A percentile compares a stretch with the other conserved stretches of the same genome.
Conservation (phyloP, 2,329 filamentous ascomycete species). For the Knufia petricola region DNA sequence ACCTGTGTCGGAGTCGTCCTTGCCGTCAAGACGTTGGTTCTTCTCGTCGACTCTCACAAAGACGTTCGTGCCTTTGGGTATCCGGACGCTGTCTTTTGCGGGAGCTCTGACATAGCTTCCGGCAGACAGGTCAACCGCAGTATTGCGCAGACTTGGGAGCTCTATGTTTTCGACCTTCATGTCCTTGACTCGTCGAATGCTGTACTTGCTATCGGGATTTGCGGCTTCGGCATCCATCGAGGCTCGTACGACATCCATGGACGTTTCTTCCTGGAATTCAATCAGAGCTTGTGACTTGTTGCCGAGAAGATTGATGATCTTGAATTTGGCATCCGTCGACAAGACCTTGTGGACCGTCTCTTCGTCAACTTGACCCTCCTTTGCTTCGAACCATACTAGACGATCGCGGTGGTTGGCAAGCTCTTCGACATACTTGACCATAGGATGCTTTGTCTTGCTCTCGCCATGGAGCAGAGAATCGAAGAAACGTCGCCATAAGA, state of each 20-base stretch:
- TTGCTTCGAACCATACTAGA: slow-evolving; percentile 3
- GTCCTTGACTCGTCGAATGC: slow-evolving; percentile 11
- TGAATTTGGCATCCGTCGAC: slow-evolving; percentile 15
- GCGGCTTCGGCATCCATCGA: background rate
- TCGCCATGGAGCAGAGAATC: background rate
- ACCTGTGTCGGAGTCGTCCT: slow-evolving; percentile 41
- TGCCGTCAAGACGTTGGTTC: slow-evolving; percentile 55
- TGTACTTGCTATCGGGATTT: background rate
- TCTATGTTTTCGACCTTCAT: slow-evolving; percentile 26
- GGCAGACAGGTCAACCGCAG: slow-evolving; percentile 45
- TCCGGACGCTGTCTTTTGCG: slow-evolving; percentile 87
- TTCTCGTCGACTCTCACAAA: slow-evolving; percentile 67
- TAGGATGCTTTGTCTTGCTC: too few relatives aligned
- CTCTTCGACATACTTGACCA: too few relatives aligned
- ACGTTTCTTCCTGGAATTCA: slow-evolving; percentile 31
- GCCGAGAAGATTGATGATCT: slow-evolving; percentile 26
- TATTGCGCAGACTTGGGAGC: background rate
- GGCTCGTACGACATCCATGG: background rate
- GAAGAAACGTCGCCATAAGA: slow-evolving; percentile 4
- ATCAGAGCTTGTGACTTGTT: slow-evolving; percentile 25
- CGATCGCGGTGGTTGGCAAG: background rate
- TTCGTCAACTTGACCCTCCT: background rate
- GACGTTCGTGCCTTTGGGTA: slow-evolving; percentile 71
- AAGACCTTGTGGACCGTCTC: background rate
- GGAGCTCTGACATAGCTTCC: slow-evolving; percentile 86